A percentile compares a stretch with the other conserved stretches of the same genome.
These are phyloP conservation scores for Vaccinium myrtillus DNA, from an alignment of 148 eudicot species.

Conservation along the genomic window DNA sequence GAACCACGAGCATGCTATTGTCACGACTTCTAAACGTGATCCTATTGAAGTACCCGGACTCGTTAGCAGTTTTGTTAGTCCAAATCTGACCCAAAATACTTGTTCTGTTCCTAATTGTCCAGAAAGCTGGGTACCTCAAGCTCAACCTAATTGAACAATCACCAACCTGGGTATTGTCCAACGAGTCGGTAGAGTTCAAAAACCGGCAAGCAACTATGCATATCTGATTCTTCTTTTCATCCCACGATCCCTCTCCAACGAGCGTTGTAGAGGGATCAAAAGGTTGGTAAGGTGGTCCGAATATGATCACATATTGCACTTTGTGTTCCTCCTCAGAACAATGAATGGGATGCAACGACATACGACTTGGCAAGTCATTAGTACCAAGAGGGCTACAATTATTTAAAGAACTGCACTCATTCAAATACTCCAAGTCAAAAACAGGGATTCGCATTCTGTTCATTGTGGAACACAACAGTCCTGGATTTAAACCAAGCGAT, in stretches of 20 bases:
- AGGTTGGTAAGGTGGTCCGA: not conserved
- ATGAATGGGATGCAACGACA: slow-evolving; percentile 13
- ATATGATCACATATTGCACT: not conserved
- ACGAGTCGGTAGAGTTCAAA: not conserved
- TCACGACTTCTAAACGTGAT: slow-evolving; percentile 4
- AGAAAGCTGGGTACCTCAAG: slow-evolving; percentile 20
- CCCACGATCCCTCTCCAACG: slow-evolving; percentile 27
- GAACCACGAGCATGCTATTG: not conserved
- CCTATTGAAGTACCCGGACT: slow-evolving; percentile 9
- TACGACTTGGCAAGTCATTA: slow-evolving; percentile 8
- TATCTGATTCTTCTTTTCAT: slow-evolving; percentile 14
- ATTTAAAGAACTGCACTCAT: not conserved
- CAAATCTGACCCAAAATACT: slow-evolving; percentile 19
- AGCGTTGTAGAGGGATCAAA: slow-evolving; percentile 12
- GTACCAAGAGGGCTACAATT: slow-evolving; percentile 19
- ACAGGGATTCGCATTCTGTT: not conserved
- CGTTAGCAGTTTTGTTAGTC: slow-evolving; percentile 14
- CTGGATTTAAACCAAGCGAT: slow-evolving; percentile 2
- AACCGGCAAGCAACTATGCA: slow-evolving; percentile 19
- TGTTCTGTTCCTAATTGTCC: slow-evolving; percentile 13
- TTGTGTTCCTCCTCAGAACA: slow-evolving; percentile 19
- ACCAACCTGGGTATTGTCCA: slow-evolving; percentile 13
- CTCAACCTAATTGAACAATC: slow-evolving; percentile 28
- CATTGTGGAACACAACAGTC: slow-evolving; percentile 10
- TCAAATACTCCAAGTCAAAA: slow-evolving; percentile 12